phyloP scores from a whole-genome alignment of 371 early-diverging fungal species.

The Haplosporangium sp. region DNA sequence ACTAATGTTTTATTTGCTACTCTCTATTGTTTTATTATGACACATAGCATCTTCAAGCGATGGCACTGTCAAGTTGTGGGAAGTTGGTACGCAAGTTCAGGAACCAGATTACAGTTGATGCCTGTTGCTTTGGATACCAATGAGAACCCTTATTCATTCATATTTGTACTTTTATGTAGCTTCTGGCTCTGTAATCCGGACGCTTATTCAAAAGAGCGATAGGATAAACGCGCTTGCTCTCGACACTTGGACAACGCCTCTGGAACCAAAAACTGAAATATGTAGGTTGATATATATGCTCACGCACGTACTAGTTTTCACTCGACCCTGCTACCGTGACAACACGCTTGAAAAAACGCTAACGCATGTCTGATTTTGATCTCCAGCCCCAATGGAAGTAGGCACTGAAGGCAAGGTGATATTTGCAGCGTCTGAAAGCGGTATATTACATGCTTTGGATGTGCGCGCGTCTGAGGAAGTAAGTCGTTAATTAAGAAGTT shows the following conservation, averaged over 20 bases:
- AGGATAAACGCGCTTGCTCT: slow-evolving; percentile 54
- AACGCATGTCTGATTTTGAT: not conserved
- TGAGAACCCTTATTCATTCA: no score
- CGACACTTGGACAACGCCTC: slow-evolving; percentile 29
- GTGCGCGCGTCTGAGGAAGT: slow-evolving; percentile 67
- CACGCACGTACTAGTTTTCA: no score
- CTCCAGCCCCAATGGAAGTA: slow-evolving; percentile 62
- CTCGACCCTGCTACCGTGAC: no score
- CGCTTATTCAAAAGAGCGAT: slow-evolving; percentile 43
- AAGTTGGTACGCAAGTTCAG: slow-evolving; percentile 61
- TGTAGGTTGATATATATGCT: slow-evolving; percentile 13
- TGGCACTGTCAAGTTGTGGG: slow-evolving; percentile 67
- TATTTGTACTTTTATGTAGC: slow-evolving; percentile 33
- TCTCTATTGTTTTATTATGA: no score
- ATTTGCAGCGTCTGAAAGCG: slow-evolving; percentile 60
- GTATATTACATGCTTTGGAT: slow-evolving; percentile 62
- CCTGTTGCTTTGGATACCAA: no score
- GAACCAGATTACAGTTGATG: no score
- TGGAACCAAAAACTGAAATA: slow-evolving; percentile 43
- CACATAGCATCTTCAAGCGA: slow-evolving; percentile 65
- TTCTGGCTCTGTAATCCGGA: slow-evolving; percentile 58
- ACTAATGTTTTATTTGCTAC: not conserved
- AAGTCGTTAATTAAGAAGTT: no score
- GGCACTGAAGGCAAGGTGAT: slow-evolving; percentile 63
- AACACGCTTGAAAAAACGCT: no score